phyloP scores from a whole-genome alignment of 106 monocot genomes.

The Hemerocallis citrina region DNA sequence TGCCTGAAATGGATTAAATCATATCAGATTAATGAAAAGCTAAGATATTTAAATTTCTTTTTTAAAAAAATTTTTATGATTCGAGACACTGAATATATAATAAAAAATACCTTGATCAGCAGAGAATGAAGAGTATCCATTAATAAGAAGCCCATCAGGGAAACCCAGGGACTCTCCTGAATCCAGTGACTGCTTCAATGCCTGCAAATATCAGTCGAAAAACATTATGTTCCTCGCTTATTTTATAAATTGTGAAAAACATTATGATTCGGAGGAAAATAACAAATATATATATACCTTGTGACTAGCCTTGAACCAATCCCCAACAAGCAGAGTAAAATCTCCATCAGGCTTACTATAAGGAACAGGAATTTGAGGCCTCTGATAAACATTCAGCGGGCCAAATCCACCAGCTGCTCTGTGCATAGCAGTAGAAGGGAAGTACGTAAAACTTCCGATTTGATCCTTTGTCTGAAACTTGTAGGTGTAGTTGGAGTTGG shows the following conservation, averaged over 20 bases:
- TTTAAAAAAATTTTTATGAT: no score
- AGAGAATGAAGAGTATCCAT: slow-evolving; percentile 43
- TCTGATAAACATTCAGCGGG: slow-evolving; percentile 49
- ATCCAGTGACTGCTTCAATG: slow-evolving; percentile 49
- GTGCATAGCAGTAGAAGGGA: slow-evolving; percentile 78
- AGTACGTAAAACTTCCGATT: slow-evolving; percentile 81
- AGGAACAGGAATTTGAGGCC: slow-evolving; percentile 57
- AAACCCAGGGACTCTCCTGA: slow-evolving; percentile 33
- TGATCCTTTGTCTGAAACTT: slow-evolving; percentile 85
- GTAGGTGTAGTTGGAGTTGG: slow-evolving; percentile 76
- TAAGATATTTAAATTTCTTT: no score
- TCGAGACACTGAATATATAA: no score
- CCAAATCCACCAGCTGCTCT: slow-evolving; percentile 80
- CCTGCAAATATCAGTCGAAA: slow-evolving; percentile 22
- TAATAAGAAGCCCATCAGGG: slow-evolving; percentile 79
- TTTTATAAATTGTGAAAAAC: slow-evolving; percentile 7
- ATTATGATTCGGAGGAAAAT: background rate
- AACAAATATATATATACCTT: slow-evolving; percentile 59
- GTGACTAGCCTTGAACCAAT: slow-evolving; percentile 72
- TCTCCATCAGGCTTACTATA: slow-evolving; percentile 53
- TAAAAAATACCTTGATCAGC: slow-evolving; percentile 66
- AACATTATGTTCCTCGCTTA: background rate
- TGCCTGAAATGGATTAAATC: slow-evolving; percentile 35
- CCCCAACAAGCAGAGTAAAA: slow-evolving; percentile 72
- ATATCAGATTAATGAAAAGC: background rate